phyloP scores from a whole-genome alignment of 352 stramenopile species.

The Phytophthora meadii region DNA sequence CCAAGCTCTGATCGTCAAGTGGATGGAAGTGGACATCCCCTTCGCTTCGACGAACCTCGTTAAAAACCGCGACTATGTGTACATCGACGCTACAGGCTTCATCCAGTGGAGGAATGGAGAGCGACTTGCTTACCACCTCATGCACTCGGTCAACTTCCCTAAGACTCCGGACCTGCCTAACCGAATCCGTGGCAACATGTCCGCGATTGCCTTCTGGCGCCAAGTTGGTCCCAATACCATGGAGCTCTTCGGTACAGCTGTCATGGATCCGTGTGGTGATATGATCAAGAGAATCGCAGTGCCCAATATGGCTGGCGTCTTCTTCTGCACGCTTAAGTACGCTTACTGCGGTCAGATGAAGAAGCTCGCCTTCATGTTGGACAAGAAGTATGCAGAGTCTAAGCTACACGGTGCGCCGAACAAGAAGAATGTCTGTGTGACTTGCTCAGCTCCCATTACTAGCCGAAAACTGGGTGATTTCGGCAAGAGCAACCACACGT shows the following conservation, averaged over 20 bases:
- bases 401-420: slow-evolving; percentile 25
- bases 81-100: slow-evolving; percentile 41
- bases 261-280: slow-evolving; percentile 41
- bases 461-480: slow-evolving; percentile 29
- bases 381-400: slow-evolving; percentile 40
- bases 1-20: slow-evolving; percentile 42
- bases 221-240: slow-evolving; percentile 51
- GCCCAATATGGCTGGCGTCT: slow-evolving; percentile 31
- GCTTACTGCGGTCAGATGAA: slow-evolving; percentile 45
- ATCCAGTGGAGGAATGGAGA: slow-evolving; percentile 32
- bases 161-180: slow-evolving; percentile 47
- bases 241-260: slow-evolving; percentile 48
- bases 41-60: slow-evolving; percentile 46
- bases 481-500: slow-evolving; percentile 32
- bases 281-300: slow-evolving; percentile 41
- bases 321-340: slow-evolving; percentile 39
- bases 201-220: slow-evolving; percentile 48
- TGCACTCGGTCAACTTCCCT: slow-evolving; percentile 45
- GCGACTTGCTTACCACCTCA: slow-evolving; percentile 41
- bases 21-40: slow-evolving; percentile 56
- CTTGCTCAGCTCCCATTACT: slow-evolving; percentile 27
- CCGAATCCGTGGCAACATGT: slow-evolving; percentile 56
- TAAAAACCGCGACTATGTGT: slow-evolving; percentile 46
- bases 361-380: slow-evolving; percentile 48
- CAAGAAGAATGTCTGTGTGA: slow-evolving; percentile 37